Evolutionary conservation across 2,329 filamentous ascomycete species (phyloP).

Genomic region (Ceratocystis variospora): DNA sequence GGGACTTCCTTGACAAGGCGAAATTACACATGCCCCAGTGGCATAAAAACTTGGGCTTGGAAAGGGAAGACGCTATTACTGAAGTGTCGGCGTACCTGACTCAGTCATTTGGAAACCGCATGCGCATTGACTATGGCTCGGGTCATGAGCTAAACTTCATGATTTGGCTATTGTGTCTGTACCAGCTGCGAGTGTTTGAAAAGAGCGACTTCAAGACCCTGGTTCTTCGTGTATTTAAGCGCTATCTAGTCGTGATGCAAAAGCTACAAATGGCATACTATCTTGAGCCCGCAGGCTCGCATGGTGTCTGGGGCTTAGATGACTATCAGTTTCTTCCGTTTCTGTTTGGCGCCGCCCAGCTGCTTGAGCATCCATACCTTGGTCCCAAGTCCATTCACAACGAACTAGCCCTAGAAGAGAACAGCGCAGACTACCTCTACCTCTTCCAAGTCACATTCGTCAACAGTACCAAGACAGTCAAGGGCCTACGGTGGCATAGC

Average conservation of each 20-base stretch:
- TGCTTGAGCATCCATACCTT: slow-evolving; percentile 69
- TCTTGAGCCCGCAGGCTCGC: slow-evolving; percentile 87
- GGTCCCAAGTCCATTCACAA: slow-evolving; percentile 77
- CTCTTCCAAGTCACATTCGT: slow-evolving; percentile 88
- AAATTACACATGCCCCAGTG: slow-evolving; percentile 43
- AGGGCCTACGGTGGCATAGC: slow-evolving; percentile 87
- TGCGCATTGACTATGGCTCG: slow-evolving; percentile 88
- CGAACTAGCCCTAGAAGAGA: slow-evolving; percentile 74
- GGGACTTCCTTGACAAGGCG: slow-evolving; percentile 60
- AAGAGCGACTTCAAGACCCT: slow-evolving; percentile 56
- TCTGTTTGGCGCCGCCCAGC: slow-evolving; percentile 82
- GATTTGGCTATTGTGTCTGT: slow-evolving; percentile 90
- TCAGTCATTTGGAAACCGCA: slow-evolving; percentile 73
- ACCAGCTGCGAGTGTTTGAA: slow-evolving; percentile 56
- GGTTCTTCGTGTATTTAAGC: slow-evolving; percentile 63
- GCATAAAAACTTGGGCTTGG: slow-evolving; percentile 49
- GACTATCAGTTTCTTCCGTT: slow-evolving; percentile 97
- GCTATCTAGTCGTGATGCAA: slow-evolving; percentile 79
- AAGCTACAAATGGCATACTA: slow-evolving; percentile 84
- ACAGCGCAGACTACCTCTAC: slow-evolving; percentile 70
- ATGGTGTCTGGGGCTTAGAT: slow-evolving; percentile 95
- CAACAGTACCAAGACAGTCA: slow-evolving; percentile 90
- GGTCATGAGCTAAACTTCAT: slow-evolving; percentile 96
- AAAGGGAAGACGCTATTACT: slow-evolving; percentile 38
- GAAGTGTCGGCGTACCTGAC: slow-evolving; percentile 71